A percentile compares a stretch with the other conserved stretches of the same genome.
These are phyloP conservation scores for Penicillium sp. DNA, from an alignment of 2,329 filamentous ascomycete species.

Conservation along the genomic window DNA sequence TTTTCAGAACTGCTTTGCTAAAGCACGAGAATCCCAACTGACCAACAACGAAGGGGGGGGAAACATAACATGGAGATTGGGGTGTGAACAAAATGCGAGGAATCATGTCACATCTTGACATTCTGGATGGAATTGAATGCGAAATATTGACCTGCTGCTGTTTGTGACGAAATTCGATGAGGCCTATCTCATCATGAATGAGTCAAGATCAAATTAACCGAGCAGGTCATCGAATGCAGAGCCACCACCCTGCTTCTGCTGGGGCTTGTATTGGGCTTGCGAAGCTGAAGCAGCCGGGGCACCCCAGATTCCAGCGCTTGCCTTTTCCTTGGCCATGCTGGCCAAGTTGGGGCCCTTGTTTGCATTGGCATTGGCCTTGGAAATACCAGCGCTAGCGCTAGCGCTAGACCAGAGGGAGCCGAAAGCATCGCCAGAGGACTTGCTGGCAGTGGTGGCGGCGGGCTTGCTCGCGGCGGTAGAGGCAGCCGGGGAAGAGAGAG, in stretches of 20 bases:
- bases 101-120: conserved; percentile 9
- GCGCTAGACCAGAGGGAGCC: conserved; percentile 77
- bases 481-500: conserved; percentile 44
- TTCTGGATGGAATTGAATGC: conserved; percentile 12
- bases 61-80: not conserved
- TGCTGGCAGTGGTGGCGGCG: conserved; percentile 35
- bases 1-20: conserved; percentile 22
- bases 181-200: not conserved
- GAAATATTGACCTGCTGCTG: not conserved
- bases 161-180: not conserved
- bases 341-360: conserved; percentile 78
- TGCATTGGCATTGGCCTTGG: conserved; percentile 67
- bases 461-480: conserved; percentile 55
- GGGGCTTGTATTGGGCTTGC: conserved; percentile 50
- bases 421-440: conserved; percentile 76
- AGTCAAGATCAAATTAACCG: conserved; percentile 32
- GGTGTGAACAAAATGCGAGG: not conserved
- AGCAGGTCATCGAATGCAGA: conserved; percentile 48
- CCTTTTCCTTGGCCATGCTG: conserved; percentile 97
- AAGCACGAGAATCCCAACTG: conserved; percentile 11
- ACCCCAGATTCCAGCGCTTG: conserved; percentile 91
- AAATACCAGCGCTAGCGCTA: conserved; percentile 71
- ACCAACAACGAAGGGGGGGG: conserved; percentile 6
- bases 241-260: conserved; percentile 34
- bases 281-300: conserved; percentile 63